phyloP scores from a whole-genome alignment of 106 monocot species.

The Dioscorea dumetorum region DNA sequence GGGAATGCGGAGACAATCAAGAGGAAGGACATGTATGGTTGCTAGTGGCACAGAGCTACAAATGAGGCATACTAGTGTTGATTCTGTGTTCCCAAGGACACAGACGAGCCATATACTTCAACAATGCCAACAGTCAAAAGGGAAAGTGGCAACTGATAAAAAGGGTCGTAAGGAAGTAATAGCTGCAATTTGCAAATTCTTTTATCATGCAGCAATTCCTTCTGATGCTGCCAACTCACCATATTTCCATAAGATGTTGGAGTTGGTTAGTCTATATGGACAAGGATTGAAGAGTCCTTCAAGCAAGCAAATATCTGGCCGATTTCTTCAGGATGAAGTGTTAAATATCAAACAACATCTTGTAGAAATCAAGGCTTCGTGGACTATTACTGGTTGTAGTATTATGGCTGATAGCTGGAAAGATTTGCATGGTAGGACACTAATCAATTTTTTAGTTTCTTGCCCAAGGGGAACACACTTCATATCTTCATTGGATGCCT shows the following conservation, averaged over 20 bases:
- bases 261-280: slow-evolving; percentile 37
- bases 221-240: slow-evolving; percentile 37
- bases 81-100: slow-evolving; percentile 17
- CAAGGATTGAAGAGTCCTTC: slow-evolving; percentile 31
- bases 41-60: slow-evolving; percentile 16
- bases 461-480: slow-evolving; percentile 45
- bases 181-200: slow-evolving; percentile 57
- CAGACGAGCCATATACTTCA: slow-evolving; percentile 5
- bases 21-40: slow-evolving; percentile 9
- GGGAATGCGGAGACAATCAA: slow-evolving; percentile 18
- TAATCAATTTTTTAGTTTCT: slow-evolving; percentile 45
- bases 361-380: slow-evolving; percentile 40
- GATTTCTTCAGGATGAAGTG: slow-evolving; percentile 42
- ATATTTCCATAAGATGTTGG: slow-evolving; percentile 56
- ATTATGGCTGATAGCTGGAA: slow-evolving; percentile 45
- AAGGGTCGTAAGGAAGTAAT: slow-evolving; percentile 31
- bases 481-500: slow-evolving; percentile 38
- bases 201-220: slow-evolving; percentile 46
- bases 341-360: slow-evolving; percentile 22
- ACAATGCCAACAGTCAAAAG: slow-evolving; percentile 15
- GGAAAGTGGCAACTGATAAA: slow-evolving; percentile 15
- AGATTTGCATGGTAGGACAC: slow-evolving; percentile 31
- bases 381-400: slow-evolving; percentile 43
- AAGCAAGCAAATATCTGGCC: slow-evolving; percentile 26
- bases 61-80: slow-evolving; percentile 9